A percentile compares a stretch with the other conserved stretches of the same genome.
These are phyloP conservation scores for Fusarium sororula DNA, from an alignment of 2,329 filamentous ascomycete genomes.

Conservation along the genomic window DNA sequence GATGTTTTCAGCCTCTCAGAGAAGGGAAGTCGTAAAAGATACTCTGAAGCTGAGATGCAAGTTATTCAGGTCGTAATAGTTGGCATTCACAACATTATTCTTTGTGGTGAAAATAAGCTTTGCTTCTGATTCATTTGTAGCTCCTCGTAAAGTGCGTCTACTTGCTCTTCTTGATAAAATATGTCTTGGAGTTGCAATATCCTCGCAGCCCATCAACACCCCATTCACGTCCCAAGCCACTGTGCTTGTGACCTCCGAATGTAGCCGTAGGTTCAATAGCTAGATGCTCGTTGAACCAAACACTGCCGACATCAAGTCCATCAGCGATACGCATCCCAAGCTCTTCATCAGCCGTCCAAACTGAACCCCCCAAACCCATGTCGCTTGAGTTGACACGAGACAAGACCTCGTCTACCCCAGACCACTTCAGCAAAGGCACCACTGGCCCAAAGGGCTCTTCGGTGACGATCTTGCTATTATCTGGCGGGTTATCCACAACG, in stretches of 20 bases:
- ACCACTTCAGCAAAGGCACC: conserved; percentile 12
- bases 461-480: not conserved
- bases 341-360: conserved; percentile 2
- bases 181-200: conserved; percentile 12
- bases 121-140: not conserved
- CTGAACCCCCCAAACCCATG: conserved; percentile 16
- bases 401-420: conserved; percentile 1
- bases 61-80: not conserved
- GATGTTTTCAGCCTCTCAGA: not conserved
- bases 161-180: not conserved
- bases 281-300: conserved; percentile 16
- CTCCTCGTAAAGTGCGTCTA: not conserved
- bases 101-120: too few species aligned
- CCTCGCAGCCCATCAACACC: conserved; percentile 9
- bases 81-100: too few species aligned
- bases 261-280: not conserved
- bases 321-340: not conserved
- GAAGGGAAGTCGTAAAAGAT: not conserved
- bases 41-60: too few species aligned
- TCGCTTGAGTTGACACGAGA: conserved; percentile 8
- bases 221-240: conserved; percentile 12
- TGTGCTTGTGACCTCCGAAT: conserved; percentile 22
- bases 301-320: conserved; percentile 5
- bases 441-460: conserved; percentile 23
- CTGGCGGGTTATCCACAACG: conserved; percentile 15